These are phyloP conservation scores for Penicillium sp. DNA, from an alignment of 2,329 filamentous ascomycete species.

Conservation along the genomic window DNA sequence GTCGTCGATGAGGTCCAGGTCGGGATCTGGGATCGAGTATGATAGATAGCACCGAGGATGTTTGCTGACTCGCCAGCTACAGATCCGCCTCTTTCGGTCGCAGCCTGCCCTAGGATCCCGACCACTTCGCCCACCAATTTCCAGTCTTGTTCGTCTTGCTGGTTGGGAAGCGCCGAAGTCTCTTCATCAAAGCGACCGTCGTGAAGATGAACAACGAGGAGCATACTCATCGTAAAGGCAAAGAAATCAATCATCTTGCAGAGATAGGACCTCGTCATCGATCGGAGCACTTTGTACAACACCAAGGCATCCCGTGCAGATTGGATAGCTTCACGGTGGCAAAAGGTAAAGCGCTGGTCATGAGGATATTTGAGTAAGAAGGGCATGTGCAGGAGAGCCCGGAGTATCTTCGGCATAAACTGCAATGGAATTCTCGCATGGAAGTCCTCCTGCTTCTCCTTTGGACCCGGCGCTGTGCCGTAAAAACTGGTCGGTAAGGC, in stretches of 20 bases:
- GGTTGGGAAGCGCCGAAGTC: slow-evolving; percentile 21
- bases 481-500: slow-evolving; percentile 35
- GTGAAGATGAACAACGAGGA: slow-evolving; percentile 48
- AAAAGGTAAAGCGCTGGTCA: slow-evolving; percentile 43
- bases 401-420: slow-evolving; percentile 43
- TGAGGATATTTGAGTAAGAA: slow-evolving; percentile 46
- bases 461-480: slow-evolving; percentile 23
- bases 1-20: slow-evolving; percentile 19
- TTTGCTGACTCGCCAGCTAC: slow-evolving; percentile 48
- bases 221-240: slow-evolving; percentile 49
- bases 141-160: slow-evolving; percentile 42
- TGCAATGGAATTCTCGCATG: slow-evolving; percentile 39
- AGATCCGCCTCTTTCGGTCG: slow-evolving; percentile 38
- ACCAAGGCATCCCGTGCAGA: slow-evolving; percentile 45
- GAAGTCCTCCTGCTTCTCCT: slow-evolving; percentile 28
- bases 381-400: slow-evolving; percentile 49
- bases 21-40: slow-evolving; percentile 14
- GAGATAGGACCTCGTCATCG: slow-evolving; percentile 35
- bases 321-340: slow-evolving; percentile 42
- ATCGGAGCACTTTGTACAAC: slow-evolving; percentile 41
- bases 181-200: slow-evolving; percentile 37
- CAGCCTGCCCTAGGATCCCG: slow-evolving; percentile 35
- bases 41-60: slow-evolving; percentile 42
- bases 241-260: slow-evolving; percentile 54
- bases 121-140: slow-evolving; percentile 36